Evolutionary conservation across 768 basidiomycete species (phyloP), one percentile per base, ranked within the genome.

Genomic region (Tylopilus felleus): DNA sequence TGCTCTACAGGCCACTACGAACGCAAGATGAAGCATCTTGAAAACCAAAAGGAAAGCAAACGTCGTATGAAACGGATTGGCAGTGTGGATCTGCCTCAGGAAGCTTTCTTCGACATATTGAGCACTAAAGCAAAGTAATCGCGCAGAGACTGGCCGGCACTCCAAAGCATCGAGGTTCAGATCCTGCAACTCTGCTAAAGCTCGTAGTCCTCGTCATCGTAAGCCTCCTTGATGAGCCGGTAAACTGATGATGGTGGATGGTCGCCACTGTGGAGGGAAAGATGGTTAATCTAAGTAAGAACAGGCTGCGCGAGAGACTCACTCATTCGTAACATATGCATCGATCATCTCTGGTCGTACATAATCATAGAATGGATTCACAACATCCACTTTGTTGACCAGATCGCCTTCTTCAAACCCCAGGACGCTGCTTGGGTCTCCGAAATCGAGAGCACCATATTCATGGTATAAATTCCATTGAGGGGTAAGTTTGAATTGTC

Each of bases 301-400:
- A 48, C 41, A 47, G 9, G 47, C 45, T 31, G 33, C 33, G 22
- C 10, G 72, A 56, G 25, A 31, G 23, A 77, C 95, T 77, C 70
- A 98, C 96, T 98, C 91, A 61, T 99, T 98, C 13, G 94, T 98
- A 63, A 99, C 90, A 70, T 91, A 96, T 13, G 92, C 88, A 65
- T 93, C 88, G 51, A 99, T 83, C 59, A 98, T 73, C 66, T 98
- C 94, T 21, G 94, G 94, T 49, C 84, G 80, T 38, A 99, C 89
- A 71, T 96, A 95, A 72, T 99, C 97, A 67, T 90, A 98, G 68
- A 90, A 93, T n/a, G 95, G 94, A 67, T 95, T 96, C 42, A 95
- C 75, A 9, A 96, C 93, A 60, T 97, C 93, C 14, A 95, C 92
- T 60, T 88, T 90, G 58, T 94, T 88, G 39, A 90, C 83, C 8